Percentiles rank a stretch among this genome's conserved stretches.
phyloP scores from a whole-genome alignment of 371 early-diverging fungal species.

The Chytridium lagenaria region DNA sequence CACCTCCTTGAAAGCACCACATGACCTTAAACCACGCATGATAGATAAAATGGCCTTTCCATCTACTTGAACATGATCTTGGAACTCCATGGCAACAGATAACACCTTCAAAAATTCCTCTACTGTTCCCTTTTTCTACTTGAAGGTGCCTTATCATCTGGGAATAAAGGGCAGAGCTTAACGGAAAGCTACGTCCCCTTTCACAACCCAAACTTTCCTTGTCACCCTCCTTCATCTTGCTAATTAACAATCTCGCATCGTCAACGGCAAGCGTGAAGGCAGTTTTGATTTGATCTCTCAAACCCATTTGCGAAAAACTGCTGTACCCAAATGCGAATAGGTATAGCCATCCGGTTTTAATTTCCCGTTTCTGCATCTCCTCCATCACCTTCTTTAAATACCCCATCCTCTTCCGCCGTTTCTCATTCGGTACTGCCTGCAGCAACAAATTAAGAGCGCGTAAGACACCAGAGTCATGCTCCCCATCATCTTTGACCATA shows the following conservation, averaged over 20 bases:
- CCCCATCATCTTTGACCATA: neutral
- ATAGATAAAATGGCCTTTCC: neutral
- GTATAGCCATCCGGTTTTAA: neutral
- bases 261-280: neutral
- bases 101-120: slow-evolving; percentile 1
- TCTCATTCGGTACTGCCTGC: neutral
- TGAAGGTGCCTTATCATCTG: neutral
- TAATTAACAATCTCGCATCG: neutral
- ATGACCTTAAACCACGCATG: neutral
- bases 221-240: neutral
- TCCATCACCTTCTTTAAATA: neutral
- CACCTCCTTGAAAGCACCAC: neutral
- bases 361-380: neutral
- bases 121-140: no score
- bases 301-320: neutral
- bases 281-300: neutral
- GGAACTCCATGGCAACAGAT: neutral
- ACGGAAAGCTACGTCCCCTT: neutral
- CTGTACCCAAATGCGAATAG: neutral
- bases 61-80: neutral
- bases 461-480: no score
- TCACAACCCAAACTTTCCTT: neutral
- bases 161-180: slow-evolving; percentile 6
- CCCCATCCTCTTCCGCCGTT: neutral
- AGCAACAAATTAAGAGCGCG: neutral